Base-by-base conservation (phyloP, 2,329 filamentous ascomycete species). In the Rhynchosporium graminicola region DNA sequence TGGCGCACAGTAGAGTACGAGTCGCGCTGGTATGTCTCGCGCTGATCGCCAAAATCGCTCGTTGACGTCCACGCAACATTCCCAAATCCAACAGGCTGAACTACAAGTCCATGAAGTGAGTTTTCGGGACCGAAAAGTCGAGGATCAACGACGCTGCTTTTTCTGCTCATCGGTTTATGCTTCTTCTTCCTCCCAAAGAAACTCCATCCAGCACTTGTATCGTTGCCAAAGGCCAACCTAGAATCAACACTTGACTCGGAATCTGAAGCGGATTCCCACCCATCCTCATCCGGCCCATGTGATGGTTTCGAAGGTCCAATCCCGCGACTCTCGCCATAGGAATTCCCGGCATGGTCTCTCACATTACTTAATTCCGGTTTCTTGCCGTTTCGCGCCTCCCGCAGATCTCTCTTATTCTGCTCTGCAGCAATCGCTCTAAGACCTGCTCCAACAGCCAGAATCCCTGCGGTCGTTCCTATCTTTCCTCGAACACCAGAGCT, bases 71-170 rank as follows among this genome's bases (percentile, higher is more conserved):
- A 73, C 65, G 71, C 74, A 52, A 75, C 76, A 59, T 79, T 77
- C 10, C 79, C 77, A 64, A 84, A 86, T 12, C 83, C 83, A 66
- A 82, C 85, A 8, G 84, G 83, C 26, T 77, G 80, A 70, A 78
- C 82, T 69, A 83, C 78, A 75, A 79, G 77, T 40, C 81, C 86
- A 64, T 78, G 81, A 36, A 87, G 78, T n/a, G 83, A 87, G 72
- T 87, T 88, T 59, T 81, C 75, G 13, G 83, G 85, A 3, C 84
- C 85, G 70, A 87, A 87, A 45, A 84, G 76, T 63, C 77, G 76
- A 12, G 84, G 85, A 65, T 86, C 84, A 52, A 86, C 84, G 31
- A 84, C 74, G 26, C 81, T 82, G 54, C 75, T 78, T 71, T 80
- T 82, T 56, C 77, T 73, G 52, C 67, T 71, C 63, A 69, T 60